phyloP scores from a whole-genome alignment of 2,329 filamentous ascomycete species.

The Coniochaeta prunicola region DNA sequence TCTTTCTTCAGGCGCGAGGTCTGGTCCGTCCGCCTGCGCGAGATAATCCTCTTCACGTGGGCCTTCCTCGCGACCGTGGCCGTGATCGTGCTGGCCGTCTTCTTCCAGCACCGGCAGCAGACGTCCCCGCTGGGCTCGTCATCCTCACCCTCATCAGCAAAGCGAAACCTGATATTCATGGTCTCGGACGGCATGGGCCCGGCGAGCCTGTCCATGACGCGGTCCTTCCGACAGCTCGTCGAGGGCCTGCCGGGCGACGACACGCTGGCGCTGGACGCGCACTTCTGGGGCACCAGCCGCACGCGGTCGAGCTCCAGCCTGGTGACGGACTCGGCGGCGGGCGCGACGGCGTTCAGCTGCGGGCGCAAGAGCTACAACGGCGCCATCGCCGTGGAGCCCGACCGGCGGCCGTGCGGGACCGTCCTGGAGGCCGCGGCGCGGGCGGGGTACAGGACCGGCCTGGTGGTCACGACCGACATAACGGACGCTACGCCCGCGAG shows the following conservation, averaged over 20 bases:
- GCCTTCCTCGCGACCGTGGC: conserved; percentile 71
- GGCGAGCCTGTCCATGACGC: conserved; percentile 77
- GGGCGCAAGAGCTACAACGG: conserved; percentile 93
- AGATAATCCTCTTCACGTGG: conserved; percentile 74
- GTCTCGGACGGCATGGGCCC: conserved; percentile 98
- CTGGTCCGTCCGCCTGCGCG: conserved; percentile 44
- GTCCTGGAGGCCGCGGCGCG: conserved; percentile 89
- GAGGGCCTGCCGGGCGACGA: conserved; percentile 67
- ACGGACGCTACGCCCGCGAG: conserved; percentile 95
- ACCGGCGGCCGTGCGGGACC: conserved; percentile 82
- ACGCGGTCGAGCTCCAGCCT: conserved; percentile 79
- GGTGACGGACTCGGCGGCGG: conserved; percentile 94
- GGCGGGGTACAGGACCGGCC: conserved; percentile 83
- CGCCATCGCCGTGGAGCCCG: conserved; percentile 82
- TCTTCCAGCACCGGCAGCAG: conserved; percentile 62
- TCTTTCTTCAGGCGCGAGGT: background rate
- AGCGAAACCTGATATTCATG: conserved; percentile 97
- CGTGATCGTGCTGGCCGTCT: conserved; percentile 74
- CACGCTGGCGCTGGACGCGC: conserved; percentile 72
- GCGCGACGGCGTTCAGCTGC: conserved; percentile 93
- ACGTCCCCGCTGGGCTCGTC: conserved; percentile 26
- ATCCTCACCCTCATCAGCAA: conserved; percentile 42
- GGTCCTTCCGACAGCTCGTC: conserved; percentile 75
- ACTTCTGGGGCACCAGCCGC: conserved; percentile 84
- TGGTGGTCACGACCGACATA: conserved; percentile 91